Percentiles rank a stretch among this genome's conserved stretches.
phyloP scores from a whole-genome alignment of 2,329 filamentous ascomycete species.

The Didymella lethalis region DNA sequence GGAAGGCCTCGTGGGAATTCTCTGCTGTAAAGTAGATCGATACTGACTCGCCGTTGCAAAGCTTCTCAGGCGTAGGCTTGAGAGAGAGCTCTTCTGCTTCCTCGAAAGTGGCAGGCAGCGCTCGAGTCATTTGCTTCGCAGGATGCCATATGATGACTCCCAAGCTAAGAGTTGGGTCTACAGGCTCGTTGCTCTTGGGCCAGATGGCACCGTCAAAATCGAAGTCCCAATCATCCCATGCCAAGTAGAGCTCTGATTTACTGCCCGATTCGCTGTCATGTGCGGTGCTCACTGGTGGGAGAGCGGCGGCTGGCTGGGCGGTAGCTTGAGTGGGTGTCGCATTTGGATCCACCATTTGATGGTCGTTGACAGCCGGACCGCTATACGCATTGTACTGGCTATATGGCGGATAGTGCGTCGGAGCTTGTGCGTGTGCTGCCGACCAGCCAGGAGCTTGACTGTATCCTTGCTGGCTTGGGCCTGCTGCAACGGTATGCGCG shows the following conservation, averaged over 20 bases:
- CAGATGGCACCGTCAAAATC: constrained; percentile 57
- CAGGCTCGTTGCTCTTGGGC: constrained; percentile 55
- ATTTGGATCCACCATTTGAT: constrained; percentile 32
- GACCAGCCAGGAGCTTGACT: constrained; percentile 37
- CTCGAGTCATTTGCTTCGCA: constrained; percentile 53
- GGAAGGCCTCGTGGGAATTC: constrained; percentile 54
- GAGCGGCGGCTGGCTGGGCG: constrained; percentile 31
- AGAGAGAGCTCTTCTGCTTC: constrained; percentile 56
- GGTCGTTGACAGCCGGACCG: constrained; percentile 19
- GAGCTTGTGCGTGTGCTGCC: constrained; percentile 21
- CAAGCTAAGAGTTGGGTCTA: constrained; percentile 55
- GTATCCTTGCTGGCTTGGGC: constrained; percentile 37
- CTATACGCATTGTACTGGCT: constrained; percentile 29
- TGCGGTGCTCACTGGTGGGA: constrained; percentile 18
- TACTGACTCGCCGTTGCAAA: constrained; percentile 55
- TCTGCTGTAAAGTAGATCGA: constrained; percentile 59
- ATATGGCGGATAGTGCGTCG: constrained; percentile 27
- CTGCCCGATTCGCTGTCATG: constrained; percentile 30
- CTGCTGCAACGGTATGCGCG: constrained; percentile 28
- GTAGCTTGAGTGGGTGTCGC: constrained; percentile 42
- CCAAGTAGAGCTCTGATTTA: constrained; percentile 45
- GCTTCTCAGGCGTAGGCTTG: constrained; percentile 47
- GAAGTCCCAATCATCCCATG: constrained; percentile 53
- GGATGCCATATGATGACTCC: constrained; percentile 58
- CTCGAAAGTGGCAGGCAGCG: constrained; percentile 53